Evolutionary conservation across 2,329 filamentous ascomycete genomes (phyloP), one percentile per base, ranked within the genome.

Genomic region (Magnaporthiopsis rhizophila): DNA sequence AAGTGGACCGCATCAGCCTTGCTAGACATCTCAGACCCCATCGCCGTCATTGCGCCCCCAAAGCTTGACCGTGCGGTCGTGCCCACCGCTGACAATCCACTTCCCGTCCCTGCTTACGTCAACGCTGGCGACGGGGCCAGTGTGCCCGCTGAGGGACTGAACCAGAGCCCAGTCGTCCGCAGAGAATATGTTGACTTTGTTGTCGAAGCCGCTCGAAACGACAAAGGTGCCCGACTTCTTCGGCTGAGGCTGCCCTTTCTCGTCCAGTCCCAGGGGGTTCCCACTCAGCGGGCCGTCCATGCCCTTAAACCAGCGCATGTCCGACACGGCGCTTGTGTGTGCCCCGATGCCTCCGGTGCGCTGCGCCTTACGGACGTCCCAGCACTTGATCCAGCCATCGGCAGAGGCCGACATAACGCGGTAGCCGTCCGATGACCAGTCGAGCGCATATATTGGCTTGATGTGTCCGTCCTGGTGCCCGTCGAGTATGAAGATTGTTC

Each of bases 311-410:
- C 95, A 98, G 67, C 92, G 83, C 67, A 99, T 78, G 74, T 99
- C 95, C 1, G 92, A 95, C 9, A 99, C 93, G 45, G 95, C 90
- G 68, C 92, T 94, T 62, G 86, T 89, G 75, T 99, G 95, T 8
- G 95, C 94, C 61, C 94, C 95, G 60, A 99, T 89, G 24, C 90
- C 91, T 15, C 91, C 94, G 0, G 86, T 89, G 67, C 88, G 88
- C 70, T 90, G 86, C 61, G 98, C 93, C 71, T 95, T 94, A 59
- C 95, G 87, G 63, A 99, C 83, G 73, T 99, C 95, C 95, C 95
- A 99, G 77, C 94, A 97, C 76, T 97, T 98, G 72, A 97, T 88
- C 85, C 95, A 98, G 24, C 94, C 94, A 73, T 99, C 95, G 2
- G 89, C 92, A 18, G 92, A 96, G 1, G 92, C 93, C 0, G 92